Conservation (phyloP, 805 yeast genomes). For the Cyberlindnera samutprakarnensis region DNA sequence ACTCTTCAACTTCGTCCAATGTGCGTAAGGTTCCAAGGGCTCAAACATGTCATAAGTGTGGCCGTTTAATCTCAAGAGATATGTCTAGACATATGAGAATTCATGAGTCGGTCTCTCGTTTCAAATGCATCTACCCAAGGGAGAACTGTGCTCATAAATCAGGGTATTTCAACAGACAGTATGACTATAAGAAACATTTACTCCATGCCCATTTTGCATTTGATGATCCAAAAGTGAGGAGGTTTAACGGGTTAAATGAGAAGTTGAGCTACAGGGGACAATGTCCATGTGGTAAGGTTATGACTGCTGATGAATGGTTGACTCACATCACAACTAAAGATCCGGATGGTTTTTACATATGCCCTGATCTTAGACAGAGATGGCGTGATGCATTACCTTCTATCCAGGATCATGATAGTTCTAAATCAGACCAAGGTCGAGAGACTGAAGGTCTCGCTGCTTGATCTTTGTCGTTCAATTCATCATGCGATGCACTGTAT, state of each 20-base stretch:
- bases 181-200: constrained; percentile 60
- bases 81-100: constrained; percentile 57
- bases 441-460: background rate
- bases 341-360: background rate
- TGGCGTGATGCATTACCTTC: constrained; percentile 4
- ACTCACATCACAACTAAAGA: constrained; percentile 39
- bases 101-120: constrained; percentile 49
- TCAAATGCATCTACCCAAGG: constrained; percentile 50
- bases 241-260: constrained; percentile 40
- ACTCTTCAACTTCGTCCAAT: too few species aligned
- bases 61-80: constrained; percentile 48
- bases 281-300: constrained; percentile 45
- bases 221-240: constrained; percentile 31
- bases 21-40: too few species aligned
- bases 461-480: too few species aligned
- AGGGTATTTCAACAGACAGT: constrained; percentile 59
- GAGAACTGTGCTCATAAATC: constrained; percentile 49
- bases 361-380: constrained; percentile 6
- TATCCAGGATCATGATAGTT: too few species aligned
- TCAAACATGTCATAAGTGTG: constrained; percentile 41
- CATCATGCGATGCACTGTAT: too few species aligned
- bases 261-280: constrained; percentile 44
- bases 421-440: too few species aligned
- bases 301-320: constrained; percentile 48
- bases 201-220: constrained; percentile 53